Evolutionary conservation across 305 asterid species (phyloP), one percentile per base, ranked within the genome.

Genomic region (Solanum hybrid): DNA sequence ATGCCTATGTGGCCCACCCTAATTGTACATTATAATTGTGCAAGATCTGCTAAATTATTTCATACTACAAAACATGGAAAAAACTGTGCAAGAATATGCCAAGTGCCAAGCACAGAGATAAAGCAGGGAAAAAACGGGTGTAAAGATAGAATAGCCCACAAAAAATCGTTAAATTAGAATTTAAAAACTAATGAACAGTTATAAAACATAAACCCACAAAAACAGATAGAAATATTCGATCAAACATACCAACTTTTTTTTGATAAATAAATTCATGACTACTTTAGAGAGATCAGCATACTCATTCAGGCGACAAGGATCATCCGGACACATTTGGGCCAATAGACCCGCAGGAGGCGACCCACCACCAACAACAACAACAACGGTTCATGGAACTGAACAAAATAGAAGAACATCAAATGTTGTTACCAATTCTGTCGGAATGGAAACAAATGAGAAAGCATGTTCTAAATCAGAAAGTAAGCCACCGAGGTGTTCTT

Each of bases 271-370:
- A 51, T 84, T 71, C 88, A 92, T 94, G 96, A 91, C 82, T 85
- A 92, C 94, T 24, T 91, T 94, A 89, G 93, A 91, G 86, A 93
- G 97, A 93, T 95, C 97, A 22, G 51, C 95, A 3, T 94, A 42
- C 86, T 95, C 97, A 15, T 94, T 93, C 90, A 82, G 95, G 60
- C 88, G 97, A 89, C 96, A 95, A 51, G 96, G 96, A 75, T 95
- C 96, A 69, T 95, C 96, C 24, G 96, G 96, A 75, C 92, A 89
- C 89, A 92, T 93, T 90, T 95, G 96, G 97, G 91, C 90, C 60
- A 69, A 56, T 75, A 87, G 88, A 40, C 64, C 88, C 2, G 90
- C 88, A 11, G 19, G 36, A 15, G 86, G 90, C 35, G 86, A 88
- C 2, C 75, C 72, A 22, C 90, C 38, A 45, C 5, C 19, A 42